These are phyloP conservation scores for Lavandula angustifolia DNA, from an alignment of 257 asterid species.

Conservation along the genomic window DNA sequence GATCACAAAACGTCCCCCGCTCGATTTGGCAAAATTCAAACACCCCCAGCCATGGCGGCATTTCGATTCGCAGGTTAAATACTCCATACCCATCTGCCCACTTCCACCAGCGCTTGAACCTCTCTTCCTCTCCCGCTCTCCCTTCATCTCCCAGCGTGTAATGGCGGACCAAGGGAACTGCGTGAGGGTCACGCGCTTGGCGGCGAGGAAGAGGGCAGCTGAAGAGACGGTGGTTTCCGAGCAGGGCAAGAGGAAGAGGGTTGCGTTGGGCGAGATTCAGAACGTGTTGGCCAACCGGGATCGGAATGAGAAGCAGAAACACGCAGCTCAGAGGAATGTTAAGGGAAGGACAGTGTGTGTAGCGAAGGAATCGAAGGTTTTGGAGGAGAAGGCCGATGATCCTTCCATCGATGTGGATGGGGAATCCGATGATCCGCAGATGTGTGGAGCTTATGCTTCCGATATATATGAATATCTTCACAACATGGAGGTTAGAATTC, in stretches of 20 bases:
- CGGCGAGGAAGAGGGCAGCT: conserved; percentile 78
- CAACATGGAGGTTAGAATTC: conserved; percentile 63
- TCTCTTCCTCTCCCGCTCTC: not conserved
- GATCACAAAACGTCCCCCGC: conserved; percentile 26
- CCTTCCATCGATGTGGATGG: conserved; percentile 38
- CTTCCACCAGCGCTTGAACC: conserved; percentile 17
- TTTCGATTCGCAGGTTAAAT: conserved; percentile 30
- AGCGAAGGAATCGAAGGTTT: conserved; percentile 34
- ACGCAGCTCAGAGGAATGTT: conserved; percentile 34
- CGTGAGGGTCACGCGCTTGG: conserved; percentile 69
- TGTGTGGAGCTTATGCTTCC: conserved; percentile 69
- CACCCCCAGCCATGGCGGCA: conserved; percentile 38
- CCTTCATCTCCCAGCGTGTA: conserved; percentile 2
- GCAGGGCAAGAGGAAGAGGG: conserved; percentile 58
- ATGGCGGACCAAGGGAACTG: conserved; percentile 73
- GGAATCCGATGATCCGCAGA: conserved; percentile 61
- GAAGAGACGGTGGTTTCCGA: conserved; percentile 43
- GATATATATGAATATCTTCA: conserved; percentile 85
- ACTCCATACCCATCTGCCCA: conserved; percentile 24
- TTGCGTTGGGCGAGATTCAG: conserved; percentile 86
- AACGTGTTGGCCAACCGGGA: conserved; percentile 35
- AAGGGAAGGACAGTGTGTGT: conserved; percentile 35
- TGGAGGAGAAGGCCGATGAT: conserved; percentile 17
- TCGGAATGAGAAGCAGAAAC: conserved; percentile 29
- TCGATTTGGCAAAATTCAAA: conserved; percentile 38